Conservation (phyloP, 2,329 filamentous ascomycete species). For the Aureobasidium namibiae region DNA sequence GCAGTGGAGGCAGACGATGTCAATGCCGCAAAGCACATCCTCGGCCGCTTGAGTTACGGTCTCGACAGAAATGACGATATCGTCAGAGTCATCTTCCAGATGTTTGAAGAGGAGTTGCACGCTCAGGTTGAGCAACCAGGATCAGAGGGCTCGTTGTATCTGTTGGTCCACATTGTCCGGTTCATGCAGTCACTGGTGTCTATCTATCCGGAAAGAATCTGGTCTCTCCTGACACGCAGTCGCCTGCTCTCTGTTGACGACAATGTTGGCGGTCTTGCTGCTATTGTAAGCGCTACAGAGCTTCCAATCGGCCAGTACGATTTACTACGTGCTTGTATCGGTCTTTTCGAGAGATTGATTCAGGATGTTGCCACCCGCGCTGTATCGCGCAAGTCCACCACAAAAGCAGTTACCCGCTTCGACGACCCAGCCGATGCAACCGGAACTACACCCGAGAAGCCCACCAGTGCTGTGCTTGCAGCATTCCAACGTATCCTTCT, state of each 20-base stretch:
- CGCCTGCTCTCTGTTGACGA: slow-evolving; percentile 70
- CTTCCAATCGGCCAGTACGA: slow-evolving; percentile 67
- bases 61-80: slow-evolving; percentile 59
- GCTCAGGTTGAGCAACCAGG: slow-evolving; percentile 45
- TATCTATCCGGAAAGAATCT: slow-evolving; percentile 72
- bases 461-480: slow-evolving; percentile 61
- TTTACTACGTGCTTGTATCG: slow-evolving; percentile 65
- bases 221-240: slow-evolving; percentile 81
- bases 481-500: slow-evolving; percentile 68
- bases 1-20: slow-evolving; percentile 22
- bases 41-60: slow-evolving; percentile 43
- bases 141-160: slow-evolving; percentile 53
- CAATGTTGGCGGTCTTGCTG: slow-evolving; percentile 65
- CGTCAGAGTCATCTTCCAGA: slow-evolving; percentile 71
- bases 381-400: slow-evolving; percentile 54
- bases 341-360: slow-evolving; percentile 66
- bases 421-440: slow-evolving; percentile 43
- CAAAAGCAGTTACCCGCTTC: slow-evolving; percentile 44
- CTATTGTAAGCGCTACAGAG: slow-evolving; percentile 75
- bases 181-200: slow-evolving; percentile 68
- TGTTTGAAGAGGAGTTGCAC: slow-evolving; percentile 63
- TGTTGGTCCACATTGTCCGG: slow-evolving; percentile 67
- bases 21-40: slow-evolving; percentile 35
- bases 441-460: slow-evolving; percentile 69
- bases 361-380: slow-evolving; percentile 65